These are phyloP conservation scores for Sarocladium strictum DNA, from an alignment of 2,329 filamentous ascomycete species.

Conservation along the genomic window DNA sequence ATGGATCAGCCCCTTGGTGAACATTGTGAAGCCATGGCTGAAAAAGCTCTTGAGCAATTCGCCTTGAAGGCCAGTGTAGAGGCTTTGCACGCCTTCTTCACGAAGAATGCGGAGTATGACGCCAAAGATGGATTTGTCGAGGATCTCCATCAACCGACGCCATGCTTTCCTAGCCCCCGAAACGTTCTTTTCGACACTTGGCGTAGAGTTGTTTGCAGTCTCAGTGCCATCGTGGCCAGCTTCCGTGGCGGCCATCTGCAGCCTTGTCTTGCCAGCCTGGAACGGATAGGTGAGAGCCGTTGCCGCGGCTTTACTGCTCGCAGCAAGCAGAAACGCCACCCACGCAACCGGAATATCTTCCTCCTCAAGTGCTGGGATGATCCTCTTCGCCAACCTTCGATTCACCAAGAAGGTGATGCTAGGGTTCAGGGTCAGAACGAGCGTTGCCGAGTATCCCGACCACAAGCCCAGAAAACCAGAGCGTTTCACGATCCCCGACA, in stretches of 20 bases:
- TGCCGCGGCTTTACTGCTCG: conserved; percentile 71
- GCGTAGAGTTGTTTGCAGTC: not conserved
- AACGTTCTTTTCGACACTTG: conserved; percentile 10
- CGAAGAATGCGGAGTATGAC: conserved; percentile 53
- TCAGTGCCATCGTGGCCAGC: conserved; percentile 1
- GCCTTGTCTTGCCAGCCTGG: conserved; percentile 73
- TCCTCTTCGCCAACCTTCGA: conserved; percentile 57
- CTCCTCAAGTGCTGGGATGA: conserved; percentile 45
- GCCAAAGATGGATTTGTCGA: conserved; percentile 52
- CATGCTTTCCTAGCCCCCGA: not conserved
- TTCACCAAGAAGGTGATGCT: conserved; percentile 82
- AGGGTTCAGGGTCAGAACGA: conserved; percentile 80
- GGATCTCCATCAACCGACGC: conserved; percentile 12
- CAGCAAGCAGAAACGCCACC: conserved; percentile 51
- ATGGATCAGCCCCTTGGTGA: conserved; percentile 76
- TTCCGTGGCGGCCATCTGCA: conserved; percentile 52
- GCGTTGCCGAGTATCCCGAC: conserved; percentile 77
- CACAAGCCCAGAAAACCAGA: conserved; percentile 73
- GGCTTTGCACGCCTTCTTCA: conserved; percentile 58
- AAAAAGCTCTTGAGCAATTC: conserved; percentile 82
- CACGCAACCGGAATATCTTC: conserved; percentile 32
- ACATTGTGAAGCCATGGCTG: conserved; percentile 80
- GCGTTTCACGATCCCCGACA: conserved; percentile 57
- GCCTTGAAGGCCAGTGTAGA: conserved; percentile 72
- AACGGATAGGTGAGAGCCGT: conserved; percentile 79